Base-by-base conservation (phyloP, 2,329 filamentous ascomycete species). In the Davidsoniella australis region DNA sequence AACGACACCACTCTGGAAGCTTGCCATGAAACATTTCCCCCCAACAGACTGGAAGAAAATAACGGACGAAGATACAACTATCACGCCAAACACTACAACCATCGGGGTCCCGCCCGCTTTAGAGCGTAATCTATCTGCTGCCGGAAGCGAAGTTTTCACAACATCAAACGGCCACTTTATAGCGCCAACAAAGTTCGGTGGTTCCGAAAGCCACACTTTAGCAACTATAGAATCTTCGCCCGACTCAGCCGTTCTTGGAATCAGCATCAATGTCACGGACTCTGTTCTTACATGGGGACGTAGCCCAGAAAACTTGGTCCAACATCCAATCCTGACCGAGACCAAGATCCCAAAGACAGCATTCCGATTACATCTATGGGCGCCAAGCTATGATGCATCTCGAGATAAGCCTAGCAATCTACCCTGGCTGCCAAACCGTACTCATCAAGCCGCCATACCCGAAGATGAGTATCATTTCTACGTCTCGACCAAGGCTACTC, bases 241-340 rank as follows among this genome's bases (percentile, higher is more conserved):
- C 0, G 76, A 76, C 12, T 94, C 87, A 0, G 71, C 76, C 52
- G 68, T 83, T 5, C 65, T 71, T 1, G 71, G 71, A 18, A 71
- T 85, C 20, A 74, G 72, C 0, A 68, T 93, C 29, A 71, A 72
- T 33, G 67, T 95, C 12, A 76, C 76, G 9, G 72, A 76, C 39
- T 76, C 78, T 3, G 64, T 85, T 55, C 77, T 80, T 0, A 82
- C 80, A 0, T 96, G 86, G 78, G 89, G 89, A 26, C 78, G 89
- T 23, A 75, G 75, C 0, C 67, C 64, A 1, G 68, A 72, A 17
- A 88, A 86, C 57, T 89, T 82, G 0, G 64, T 79, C 26, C 68
- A 79, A 2, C 85, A 87, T 57, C 63, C 72, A 1, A 68, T 79
- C 44, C 66, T 63, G 26, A 65, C 67, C 20, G 85, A 95, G 55